Percentiles rank a stretch among this genome's conserved stretches.
Conservation (phyloP, 208 protist species). For the Crithidia thermophila region DNA sequence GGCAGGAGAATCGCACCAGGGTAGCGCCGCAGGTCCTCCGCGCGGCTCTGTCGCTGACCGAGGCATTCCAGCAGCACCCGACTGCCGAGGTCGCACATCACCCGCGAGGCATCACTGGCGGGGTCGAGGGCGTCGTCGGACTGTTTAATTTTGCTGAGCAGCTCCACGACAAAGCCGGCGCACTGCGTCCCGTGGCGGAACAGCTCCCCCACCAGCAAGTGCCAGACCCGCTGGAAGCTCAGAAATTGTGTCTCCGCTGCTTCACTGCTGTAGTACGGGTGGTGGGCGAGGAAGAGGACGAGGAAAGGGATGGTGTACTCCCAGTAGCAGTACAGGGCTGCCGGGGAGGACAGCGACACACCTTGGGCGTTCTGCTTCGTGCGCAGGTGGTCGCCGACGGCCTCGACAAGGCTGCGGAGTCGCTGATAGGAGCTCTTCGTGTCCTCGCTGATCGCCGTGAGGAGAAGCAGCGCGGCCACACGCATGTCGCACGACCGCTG, state of each 20-base stretch:
- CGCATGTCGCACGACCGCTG: constrained; percentile 63
- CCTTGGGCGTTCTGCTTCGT: constrained; percentile 39
- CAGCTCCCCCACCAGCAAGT: constrained; percentile 81
- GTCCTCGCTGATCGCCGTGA: constrained; percentile 73
- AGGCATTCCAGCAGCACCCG: constrained; percentile 69
- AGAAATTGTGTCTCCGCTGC: constrained; percentile 44
- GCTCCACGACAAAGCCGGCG: constrained; percentile 68
- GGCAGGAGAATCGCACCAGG: constrained; percentile 68
- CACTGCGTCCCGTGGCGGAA: constrained; percentile 73
- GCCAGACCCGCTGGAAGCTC: constrained; percentile 79
- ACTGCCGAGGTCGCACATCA: constrained; percentile 78
- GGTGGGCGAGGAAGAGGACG: constrained; percentile 79
- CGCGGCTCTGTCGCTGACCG: constrained; percentile 52
- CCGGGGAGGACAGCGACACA: constrained; percentile 45
- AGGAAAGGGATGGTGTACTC: constrained; percentile 87
- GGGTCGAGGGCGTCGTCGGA: constrained; percentile 67
- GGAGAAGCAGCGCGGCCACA: constrained; percentile 64
- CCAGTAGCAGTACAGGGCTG: constrained; percentile 64
- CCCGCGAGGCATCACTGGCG: constrained; percentile 41
- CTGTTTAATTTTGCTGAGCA: constrained; percentile 77
- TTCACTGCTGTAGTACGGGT: constrained; percentile 73
- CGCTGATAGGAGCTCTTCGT: constrained; percentile 50
- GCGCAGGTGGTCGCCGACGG: constrained; percentile 57
- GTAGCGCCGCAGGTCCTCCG: constrained; percentile 68
- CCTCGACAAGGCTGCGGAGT: constrained; percentile 47